A percentile compares a stretch with the other conserved stretches of the same genome.
These are phyloP conservation scores for Colletotrichum chrysophilum DNA, from an alignment of 2,329 filamentous ascomycete genomes.

Conservation along the genomic window DNA sequence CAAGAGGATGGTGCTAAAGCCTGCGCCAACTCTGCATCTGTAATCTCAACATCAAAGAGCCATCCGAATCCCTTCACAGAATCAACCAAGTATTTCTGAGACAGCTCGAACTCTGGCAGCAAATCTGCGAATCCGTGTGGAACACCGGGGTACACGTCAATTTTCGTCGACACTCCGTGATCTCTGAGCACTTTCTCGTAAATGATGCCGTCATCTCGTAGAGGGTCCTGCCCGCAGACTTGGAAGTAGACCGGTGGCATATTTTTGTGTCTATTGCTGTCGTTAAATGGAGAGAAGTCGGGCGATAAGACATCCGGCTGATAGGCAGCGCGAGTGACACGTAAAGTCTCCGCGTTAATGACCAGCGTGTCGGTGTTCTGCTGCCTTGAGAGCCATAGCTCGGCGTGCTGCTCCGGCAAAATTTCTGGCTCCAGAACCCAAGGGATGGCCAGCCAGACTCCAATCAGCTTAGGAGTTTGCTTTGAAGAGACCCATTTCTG, in stretches of 20 bases:
- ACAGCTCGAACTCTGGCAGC: neutral
- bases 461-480: neutral
- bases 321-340: constrained; percentile 32
- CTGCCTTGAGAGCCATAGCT: constrained; percentile 39
- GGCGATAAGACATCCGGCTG: constrained; percentile 30
- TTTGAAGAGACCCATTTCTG: constrained; percentile 7
- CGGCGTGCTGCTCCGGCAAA: constrained; percentile 39
- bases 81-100: neutral
- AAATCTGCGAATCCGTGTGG: constrained; percentile 13
- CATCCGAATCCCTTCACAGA: neutral
- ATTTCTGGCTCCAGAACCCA: neutral
- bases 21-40: neutral
- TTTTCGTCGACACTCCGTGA: neutral
- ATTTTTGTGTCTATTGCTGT: constrained; percentile 29
- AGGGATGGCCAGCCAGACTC: constrained; percentile 4
- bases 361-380: constrained; percentile 45
- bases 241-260: constrained; percentile 52
- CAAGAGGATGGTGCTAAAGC: neutral
- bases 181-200: constrained; percentile 38
- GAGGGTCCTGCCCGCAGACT: constrained; percentile 51
- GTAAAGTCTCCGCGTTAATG: constrained; percentile 30
- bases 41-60: neutral
- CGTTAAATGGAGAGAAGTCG: constrained; percentile 36
- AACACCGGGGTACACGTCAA: constrained; percentile 5
- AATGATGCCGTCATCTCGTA: constrained; percentile 53